These are phyloP conservation scores for Rhynchosporium secalis DNA, from an alignment of 2,329 filamentous ascomycete species.

Conservation along the genomic window DNA sequence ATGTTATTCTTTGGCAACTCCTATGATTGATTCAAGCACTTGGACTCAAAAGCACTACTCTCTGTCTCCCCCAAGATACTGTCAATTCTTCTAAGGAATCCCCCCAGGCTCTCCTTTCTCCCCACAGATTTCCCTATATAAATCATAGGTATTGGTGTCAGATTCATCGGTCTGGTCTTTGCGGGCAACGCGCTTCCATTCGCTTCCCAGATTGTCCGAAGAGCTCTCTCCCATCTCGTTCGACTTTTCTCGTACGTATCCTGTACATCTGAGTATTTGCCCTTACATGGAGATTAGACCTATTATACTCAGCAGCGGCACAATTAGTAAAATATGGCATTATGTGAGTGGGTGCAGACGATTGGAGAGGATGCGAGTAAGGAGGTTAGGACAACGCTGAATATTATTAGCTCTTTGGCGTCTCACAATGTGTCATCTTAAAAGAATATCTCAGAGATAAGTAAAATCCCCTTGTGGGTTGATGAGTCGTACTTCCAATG, in stretches of 20 bases:
- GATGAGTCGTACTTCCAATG: slow-evolving; percentile 22
- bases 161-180: not conserved
- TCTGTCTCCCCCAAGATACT: slow-evolving; percentile 14
- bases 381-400: slow-evolving; percentile 26
- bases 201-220: slow-evolving; percentile 15
- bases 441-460: slow-evolving; percentile 26
- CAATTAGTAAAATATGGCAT: slow-evolving; percentile 24
- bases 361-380: slow-evolving; percentile 20
- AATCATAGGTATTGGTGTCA: too few relatives aligned
- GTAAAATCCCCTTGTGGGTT: slow-evolving; percentile 27
- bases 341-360: slow-evolving; percentile 18
- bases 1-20: too few relatives aligned
- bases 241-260: slow-evolving; percentile 22
- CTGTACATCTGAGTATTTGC: slow-evolving; percentile 16
- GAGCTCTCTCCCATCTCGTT: slow-evolving; percentile 21
- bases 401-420: not conserved
- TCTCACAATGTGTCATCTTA: not conserved
- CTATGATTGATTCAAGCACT: not conserved
- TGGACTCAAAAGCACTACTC: not conserved
- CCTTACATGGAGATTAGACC: slow-evolving; percentile 18
- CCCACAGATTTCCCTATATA: not conserved
- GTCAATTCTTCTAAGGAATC: slow-evolving; percentile 28
- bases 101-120: slow-evolving; percentile 26
- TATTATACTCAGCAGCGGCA: slow-evolving; percentile 26
- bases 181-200: not conserved